Conservation (phyloP, 305 asterid genomes). For the Fraxinus ornus region DNA sequence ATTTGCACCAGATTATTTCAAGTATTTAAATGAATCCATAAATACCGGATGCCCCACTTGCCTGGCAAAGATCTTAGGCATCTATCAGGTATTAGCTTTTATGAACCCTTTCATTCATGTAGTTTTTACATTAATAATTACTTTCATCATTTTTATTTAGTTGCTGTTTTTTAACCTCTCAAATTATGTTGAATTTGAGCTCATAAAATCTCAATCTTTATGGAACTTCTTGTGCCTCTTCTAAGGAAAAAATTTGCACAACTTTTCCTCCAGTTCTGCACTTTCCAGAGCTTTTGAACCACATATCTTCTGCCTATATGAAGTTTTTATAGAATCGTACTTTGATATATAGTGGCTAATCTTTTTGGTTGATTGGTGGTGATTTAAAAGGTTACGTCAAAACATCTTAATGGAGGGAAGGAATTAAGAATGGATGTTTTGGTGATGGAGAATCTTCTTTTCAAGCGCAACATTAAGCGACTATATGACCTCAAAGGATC, state of each 20-base stretch:
- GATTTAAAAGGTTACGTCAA: slow-evolving; percentile 54
- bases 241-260: background rate
- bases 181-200: background rate
- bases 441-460: slow-evolving; percentile 94
- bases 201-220: background rate
- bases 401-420: slow-evolving; percentile 77
- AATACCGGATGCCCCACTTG: slow-evolving; percentile 75
- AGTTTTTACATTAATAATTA: background rate
- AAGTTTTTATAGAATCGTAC: background rate
- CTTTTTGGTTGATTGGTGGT: slow-evolving; percentile 28
- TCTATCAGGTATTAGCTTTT: slow-evolving; percentile 68
- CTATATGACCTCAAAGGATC: slow-evolving; percentile 93
- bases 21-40: slow-evolving; percentile 67
- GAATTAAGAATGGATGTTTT: slow-evolving; percentile 79
- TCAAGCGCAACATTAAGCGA: slow-evolving; percentile 59
- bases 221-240: background rate
- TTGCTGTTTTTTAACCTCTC: background rate
- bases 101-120: background rate
- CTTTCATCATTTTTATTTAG: background rate
- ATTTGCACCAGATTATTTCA: slow-evolving; percentile 77
- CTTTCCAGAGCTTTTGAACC: slow-evolving; percentile 10
- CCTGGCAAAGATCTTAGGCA: slow-evolving; percentile 86
- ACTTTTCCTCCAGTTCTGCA: background rate
- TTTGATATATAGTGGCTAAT: background rate
- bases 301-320: background rate